A percentile compares a stretch with the other conserved stretches of the same genome.
These are phyloP conservation scores for Rugonectria rugulosa DNA, from an alignment of 2,329 filamentous ascomycete species.

Conservation along the genomic window DNA sequence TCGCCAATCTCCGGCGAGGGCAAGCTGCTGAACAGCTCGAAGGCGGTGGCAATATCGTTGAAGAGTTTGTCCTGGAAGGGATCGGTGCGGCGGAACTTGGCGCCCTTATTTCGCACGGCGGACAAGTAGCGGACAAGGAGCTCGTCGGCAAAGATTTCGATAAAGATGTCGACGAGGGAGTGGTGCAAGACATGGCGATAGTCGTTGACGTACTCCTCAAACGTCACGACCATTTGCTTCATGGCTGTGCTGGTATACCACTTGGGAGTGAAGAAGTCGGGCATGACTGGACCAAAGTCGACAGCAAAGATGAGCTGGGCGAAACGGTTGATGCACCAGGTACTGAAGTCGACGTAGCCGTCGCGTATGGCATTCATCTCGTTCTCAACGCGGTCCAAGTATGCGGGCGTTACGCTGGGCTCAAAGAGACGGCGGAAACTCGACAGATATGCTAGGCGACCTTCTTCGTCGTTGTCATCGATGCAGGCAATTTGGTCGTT, in stretches of 20 bases:
- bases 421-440: slow-evolving; percentile 87
- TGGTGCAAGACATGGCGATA: slow-evolving; percentile 86
- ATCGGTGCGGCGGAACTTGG: slow-evolving; percentile 85
- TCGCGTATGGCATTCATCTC: slow-evolving; percentile 82
- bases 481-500: slow-evolving; percentile 99
- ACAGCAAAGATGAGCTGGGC: slow-evolving; percentile 86
- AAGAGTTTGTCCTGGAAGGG: slow-evolving; percentile 93
- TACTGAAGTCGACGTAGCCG: slow-evolving; percentile 93
- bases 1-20: slow-evolving; percentile 73
- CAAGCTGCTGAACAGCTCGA: slow-evolving; percentile 83
- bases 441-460: slow-evolving; percentile 81
- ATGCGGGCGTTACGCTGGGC: slow-evolving; percentile 79
- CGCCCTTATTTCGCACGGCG: slow-evolving; percentile 86
- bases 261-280: slow-evolving; percentile 86
- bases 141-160: slow-evolving; percentile 92
- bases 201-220: slow-evolving; percentile 93
- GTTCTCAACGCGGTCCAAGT: slow-evolving; percentile 75
- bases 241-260: slow-evolving; percentile 91
- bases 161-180: slow-evolving; percentile 87
- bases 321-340: slow-evolving; percentile 90
- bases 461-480: slow-evolving; percentile 84
- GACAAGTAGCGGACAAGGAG: slow-evolving; percentile 86
- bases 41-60: slow-evolving; percentile 89
- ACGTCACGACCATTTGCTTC: slow-evolving; percentile 92
- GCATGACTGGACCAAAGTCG: slow-evolving; percentile 84